Evolutionary conservation across 441 rosid species (phyloP).

Genomic region (Adansonia madagascariensis): DNA sequence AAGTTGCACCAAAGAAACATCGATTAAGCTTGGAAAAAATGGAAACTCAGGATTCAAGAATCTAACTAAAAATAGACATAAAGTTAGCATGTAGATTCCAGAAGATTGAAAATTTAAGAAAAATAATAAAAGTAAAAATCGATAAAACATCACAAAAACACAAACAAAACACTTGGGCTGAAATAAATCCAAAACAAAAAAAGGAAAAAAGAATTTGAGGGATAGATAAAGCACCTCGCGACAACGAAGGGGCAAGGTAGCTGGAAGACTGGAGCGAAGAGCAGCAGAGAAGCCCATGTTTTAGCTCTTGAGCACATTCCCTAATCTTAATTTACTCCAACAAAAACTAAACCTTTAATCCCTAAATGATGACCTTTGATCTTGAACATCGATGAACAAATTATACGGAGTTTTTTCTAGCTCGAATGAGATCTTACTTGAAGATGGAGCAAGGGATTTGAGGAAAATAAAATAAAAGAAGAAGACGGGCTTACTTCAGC

Average conservation of each 20-base stretch:
- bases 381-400: neutral
- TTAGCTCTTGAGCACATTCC: slow-evolving; percentile 27
- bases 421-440: slow-evolving; percentile 19
- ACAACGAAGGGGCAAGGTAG: slow-evolving; percentile 37
- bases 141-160: neutral
- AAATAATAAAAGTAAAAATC: neutral
- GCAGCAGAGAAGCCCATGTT: slow-evolving; percentile 62
- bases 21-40: neutral
- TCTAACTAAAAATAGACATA: neutral
- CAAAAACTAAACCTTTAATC: neutral
- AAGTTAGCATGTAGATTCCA: slow-evolving; percentile 1
- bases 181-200: neutral
- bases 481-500: neutral
- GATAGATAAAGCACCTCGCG: slow-evolving; percentile 35
- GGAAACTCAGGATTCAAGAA: neutral
- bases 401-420: neutral
- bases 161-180: neutral
- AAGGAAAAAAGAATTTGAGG: neutral
- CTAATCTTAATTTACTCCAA: slow-evolving; percentile 12
- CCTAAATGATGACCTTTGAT: neutral
- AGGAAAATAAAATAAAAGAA: neutral
- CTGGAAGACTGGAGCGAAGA: slow-evolving; percentile 43
- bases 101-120: neutral
- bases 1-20: neutral
- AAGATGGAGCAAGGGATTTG: slow-evolving; percentile 30